Percentiles rank a stretch among this genome's conserved stretches.
Evolutionary conservation across 768 basidiomycete genomes (phyloP).

Genomic region (Tubosaeta sp.): DNA sequence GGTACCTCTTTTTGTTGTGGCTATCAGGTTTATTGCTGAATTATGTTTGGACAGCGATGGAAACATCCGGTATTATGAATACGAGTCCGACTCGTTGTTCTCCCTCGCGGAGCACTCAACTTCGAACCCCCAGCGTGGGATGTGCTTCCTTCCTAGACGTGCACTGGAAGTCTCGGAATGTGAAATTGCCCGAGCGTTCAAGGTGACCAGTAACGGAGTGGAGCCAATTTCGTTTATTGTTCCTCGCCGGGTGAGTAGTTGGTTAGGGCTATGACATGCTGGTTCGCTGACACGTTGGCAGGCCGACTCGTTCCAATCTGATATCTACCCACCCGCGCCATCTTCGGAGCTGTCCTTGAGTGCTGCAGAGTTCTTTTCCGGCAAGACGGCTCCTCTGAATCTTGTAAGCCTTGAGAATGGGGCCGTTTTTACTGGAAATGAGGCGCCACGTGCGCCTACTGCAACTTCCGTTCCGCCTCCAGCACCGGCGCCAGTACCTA

Average conservation of each 20-base stretch:
- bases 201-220: constrained; percentile 65
- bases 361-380: constrained; percentile 83
- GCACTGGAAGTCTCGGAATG: constrained; percentile 86
- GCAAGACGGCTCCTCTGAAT: constrained; percentile 75
- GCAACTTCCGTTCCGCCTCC: constrained; percentile 28
- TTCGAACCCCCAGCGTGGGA: constrained; percentile 90
- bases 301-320: constrained; percentile 95
- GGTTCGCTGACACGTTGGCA: constrained; percentile 24
- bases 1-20: constrained; percentile 41
- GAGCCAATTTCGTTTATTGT: constrained; percentile 96
- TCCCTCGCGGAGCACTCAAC: constrained; percentile 82
- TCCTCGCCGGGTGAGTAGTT: constrained; percentile 70
- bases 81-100: constrained; percentile 79
- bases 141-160: constrained; percentile 94
- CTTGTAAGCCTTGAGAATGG: constrained; percentile 78
- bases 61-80: constrained; percentile 97
- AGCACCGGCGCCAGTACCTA: constrained; percentile 13
- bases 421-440: constrained; percentile 34
- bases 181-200: constrained; percentile 94
- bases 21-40: background rate
- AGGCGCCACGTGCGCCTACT: constrained; percentile 19
- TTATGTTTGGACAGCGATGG: constrained; percentile 62
- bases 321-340: constrained; percentile 92
- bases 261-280: background rate
- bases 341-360: constrained; percentile 75